phyloP scores from a whole-genome alignment of 2,329 filamentous ascomycete genomes.

The Pseudopyrenochaeta lycopersici region DNA sequence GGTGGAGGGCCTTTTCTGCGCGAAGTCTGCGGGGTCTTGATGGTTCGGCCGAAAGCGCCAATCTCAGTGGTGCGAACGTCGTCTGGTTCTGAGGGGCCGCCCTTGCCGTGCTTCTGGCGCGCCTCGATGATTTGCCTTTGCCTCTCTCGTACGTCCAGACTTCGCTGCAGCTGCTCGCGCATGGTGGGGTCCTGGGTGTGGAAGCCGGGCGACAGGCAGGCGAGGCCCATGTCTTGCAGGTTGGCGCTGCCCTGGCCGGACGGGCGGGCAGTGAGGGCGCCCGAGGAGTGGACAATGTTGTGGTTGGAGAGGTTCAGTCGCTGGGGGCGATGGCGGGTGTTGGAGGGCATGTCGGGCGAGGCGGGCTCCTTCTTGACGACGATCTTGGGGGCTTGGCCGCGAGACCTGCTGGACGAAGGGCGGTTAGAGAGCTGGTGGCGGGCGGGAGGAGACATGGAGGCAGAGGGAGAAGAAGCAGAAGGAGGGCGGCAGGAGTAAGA shows the following conservation, averaged over 20 bases:
- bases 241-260: conserved; percentile 74
- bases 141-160: conserved; percentile 90
- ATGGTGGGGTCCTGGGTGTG: conserved; percentile 96
- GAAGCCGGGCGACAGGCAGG: conserved; percentile 94
- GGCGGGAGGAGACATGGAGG: conserved; percentile 39
- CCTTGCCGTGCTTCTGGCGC: conserved; percentile 81
- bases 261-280: conserved; percentile 69
- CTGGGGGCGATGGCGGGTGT: conserved; percentile 77
- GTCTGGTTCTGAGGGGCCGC: conserved; percentile 38
- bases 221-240: conserved; percentile 92
- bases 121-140: conserved; percentile 95
- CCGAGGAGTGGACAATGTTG: conserved; percentile 53
- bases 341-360: conserved; percentile 79
- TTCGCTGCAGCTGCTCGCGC: conserved; percentile 94
- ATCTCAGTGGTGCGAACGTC: conserved; percentile 43
- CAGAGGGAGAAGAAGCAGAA: conserved; percentile 17
- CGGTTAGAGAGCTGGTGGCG: conserved; percentile 40
- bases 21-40: conserved; percentile 76
- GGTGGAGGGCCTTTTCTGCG: conserved; percentile 82
- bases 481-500: background rate
- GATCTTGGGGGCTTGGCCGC: conserved; percentile 74
- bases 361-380: conserved; percentile 95
- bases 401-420: conserved; percentile 60
- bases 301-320: conserved; percentile 76
- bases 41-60: conserved; percentile 54